Evolutionary conservation across 2,329 filamentous ascomycete genomes (phyloP).

Genomic region (Colletotrichum eleusines): DNA sequence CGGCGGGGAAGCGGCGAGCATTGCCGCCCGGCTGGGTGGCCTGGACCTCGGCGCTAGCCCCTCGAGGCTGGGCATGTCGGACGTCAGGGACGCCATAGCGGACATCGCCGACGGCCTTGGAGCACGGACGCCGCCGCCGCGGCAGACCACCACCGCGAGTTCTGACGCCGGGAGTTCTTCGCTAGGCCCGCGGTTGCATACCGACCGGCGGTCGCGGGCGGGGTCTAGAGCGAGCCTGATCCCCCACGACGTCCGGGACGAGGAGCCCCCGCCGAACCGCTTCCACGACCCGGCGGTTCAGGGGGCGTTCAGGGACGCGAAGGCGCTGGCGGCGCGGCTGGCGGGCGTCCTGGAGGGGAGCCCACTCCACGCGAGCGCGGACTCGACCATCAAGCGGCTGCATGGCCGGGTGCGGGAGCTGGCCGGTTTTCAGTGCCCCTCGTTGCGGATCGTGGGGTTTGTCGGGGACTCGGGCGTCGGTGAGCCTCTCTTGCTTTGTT

Average conservation of each 20-base stretch:
- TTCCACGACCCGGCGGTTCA: constrained; percentile 55
- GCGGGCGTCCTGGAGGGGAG: constrained; percentile 51
- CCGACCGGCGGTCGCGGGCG: constrained; percentile 11
- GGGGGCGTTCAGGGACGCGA: constrained; percentile 50
- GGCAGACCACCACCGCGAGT: background rate
- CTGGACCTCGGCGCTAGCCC: background rate
- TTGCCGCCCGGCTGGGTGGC: background rate
- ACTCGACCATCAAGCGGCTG: constrained; percentile 55
- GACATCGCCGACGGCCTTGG: background rate
- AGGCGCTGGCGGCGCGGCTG: constrained; percentile 49
- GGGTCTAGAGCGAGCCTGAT: constrained; percentile 3
- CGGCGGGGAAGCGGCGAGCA: background rate
- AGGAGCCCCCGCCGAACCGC: constrained; percentile 50
- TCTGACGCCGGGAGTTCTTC: background rate
- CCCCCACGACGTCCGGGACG: constrained; percentile 46
- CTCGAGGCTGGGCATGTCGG: constrained; percentile 3
- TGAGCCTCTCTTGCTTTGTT: constrained; percentile 43
- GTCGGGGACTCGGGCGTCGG: constrained; percentile 63
- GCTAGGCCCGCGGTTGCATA: background rate
- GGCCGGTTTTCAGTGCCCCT: constrained; percentile 53
- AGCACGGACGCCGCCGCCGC: background rate
- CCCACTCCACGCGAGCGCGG: constrained; percentile 50
- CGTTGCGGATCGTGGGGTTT: constrained; percentile 58
- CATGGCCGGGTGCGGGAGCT: constrained; percentile 50
- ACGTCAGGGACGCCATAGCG: background rate